phyloP scores from a whole-genome alignment of 2,329 filamentous ascomycete genomes.

The Pestalotiopsis sp. region DNA sequence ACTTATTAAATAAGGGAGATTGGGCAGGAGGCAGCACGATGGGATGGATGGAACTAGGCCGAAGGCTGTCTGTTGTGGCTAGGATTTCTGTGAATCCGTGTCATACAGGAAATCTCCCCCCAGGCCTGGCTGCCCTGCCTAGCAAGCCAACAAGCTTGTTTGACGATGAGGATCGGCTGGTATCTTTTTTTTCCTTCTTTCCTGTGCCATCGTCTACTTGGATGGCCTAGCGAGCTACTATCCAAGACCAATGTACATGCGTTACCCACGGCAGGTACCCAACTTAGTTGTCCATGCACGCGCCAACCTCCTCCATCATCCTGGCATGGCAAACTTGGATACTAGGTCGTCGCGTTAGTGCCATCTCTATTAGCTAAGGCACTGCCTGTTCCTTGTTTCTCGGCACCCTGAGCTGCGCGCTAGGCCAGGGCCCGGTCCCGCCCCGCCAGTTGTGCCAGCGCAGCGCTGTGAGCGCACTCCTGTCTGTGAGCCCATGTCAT shows the following conservation, averaged over 20 bases:
- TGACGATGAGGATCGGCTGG: neutral
- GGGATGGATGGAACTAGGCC: neutral
- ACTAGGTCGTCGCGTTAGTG: neutral
- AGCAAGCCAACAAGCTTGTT: neutral
- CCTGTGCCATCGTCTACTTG: neutral
- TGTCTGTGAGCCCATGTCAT: neutral
- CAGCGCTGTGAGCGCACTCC: neutral
- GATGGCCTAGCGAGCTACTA: neutral
- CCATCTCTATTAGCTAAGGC: neutral
- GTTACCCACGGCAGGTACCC: neutral
- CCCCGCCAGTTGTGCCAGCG: neutral
- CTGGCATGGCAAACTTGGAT: neutral
- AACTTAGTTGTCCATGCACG: neutral
- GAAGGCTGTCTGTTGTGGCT: neutral
- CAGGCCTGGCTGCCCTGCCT: neutral
- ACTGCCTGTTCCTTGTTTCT: neutral
- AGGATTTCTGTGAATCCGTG: neutral
- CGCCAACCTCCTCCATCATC: neutral
- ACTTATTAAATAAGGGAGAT: conserved; percentile 8
- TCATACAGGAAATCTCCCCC: neutral
- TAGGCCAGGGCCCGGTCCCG: neutral
- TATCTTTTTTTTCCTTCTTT: neutral
- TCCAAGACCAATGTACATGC: neutral
- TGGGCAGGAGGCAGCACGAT: neutral
- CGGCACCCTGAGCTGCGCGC: neutral